phyloP scores from a whole-genome alignment of 2,329 filamentous ascomycete species.

The Fusarium sp. region DNA sequence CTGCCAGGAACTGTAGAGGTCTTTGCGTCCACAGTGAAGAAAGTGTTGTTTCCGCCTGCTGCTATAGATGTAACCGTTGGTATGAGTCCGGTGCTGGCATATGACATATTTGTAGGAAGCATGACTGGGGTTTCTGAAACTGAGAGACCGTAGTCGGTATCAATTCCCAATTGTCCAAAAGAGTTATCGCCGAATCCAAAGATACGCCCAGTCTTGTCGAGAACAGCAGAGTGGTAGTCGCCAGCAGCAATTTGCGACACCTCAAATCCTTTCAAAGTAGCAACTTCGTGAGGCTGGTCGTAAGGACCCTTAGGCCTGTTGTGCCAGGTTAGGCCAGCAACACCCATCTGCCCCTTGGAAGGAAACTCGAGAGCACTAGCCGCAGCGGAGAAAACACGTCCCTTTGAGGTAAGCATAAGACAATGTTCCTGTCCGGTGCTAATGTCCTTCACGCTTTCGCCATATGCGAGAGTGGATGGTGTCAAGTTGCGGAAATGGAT shows the following conservation, averaged over 20 bases:
- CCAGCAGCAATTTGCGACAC: conserved; percentile 83
- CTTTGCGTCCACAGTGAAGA: conserved; percentile 84
- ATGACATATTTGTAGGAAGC: conserved; percentile 77
- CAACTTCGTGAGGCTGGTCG: conserved; percentile 85
- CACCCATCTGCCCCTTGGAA: conserved; percentile 84
- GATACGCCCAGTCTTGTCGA: conserved; percentile 79
- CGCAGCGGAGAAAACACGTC: conserved; percentile 89
- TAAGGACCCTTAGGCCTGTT: conserved; percentile 81
- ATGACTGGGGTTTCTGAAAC: conserved; percentile 76
- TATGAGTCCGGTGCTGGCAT: conserved; percentile 70
- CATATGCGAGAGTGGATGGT: conserved; percentile 71
- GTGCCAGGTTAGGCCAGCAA: conserved; percentile 83
- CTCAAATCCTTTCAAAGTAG: conserved; percentile 74
- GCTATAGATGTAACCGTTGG: conserved; percentile 80
- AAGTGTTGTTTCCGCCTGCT: conserved; percentile 88
- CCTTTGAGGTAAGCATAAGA: conserved; percentile 83
- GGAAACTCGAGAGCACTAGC: conserved; percentile 83
- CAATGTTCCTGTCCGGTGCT: conserved; percentile 86
- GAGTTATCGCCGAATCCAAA: conserved; percentile 94
- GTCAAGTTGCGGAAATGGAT: conserved; percentile 80
- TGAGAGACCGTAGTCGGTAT: conserved; percentile 70
- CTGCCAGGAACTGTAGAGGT: conserved; percentile 50
- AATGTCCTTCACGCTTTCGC: conserved; percentile 80
- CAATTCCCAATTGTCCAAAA: conserved; percentile 89
- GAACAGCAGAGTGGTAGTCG: conserved; percentile 84